Conservation (phyloP, 2,329 filamentous ascomycete species). For the Nannizziopsis arthrosporioides region DNA sequence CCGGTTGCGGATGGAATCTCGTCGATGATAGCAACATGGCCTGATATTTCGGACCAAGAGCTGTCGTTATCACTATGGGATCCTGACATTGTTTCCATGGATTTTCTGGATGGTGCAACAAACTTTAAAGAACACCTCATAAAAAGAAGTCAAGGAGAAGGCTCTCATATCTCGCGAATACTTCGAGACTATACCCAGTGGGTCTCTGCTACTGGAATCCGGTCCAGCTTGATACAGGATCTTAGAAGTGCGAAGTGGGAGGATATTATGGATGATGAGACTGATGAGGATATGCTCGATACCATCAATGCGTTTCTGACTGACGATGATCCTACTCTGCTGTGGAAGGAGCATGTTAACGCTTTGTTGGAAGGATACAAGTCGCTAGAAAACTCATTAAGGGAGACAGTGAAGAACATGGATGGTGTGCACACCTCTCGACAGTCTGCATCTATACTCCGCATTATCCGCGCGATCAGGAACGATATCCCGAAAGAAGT, state of each 20-base stretch:
- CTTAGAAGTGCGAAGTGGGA: slow-evolving; percentile 28
- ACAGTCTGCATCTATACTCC: slow-evolving; percentile 51
- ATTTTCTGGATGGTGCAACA: slow-evolving; percentile 53
- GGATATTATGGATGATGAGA: slow-evolving; percentile 30
- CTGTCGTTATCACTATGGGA: slow-evolving; percentile 55
- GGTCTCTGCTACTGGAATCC: slow-evolving; percentile 56
- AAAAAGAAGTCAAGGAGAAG: slow-evolving; percentile 60
- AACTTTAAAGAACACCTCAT: slow-evolving; percentile 59
- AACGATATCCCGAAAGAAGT: slow-evolving; percentile 48
- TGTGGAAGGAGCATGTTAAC: slow-evolving; percentile 49
- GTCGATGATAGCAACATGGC: slow-evolving; percentile 51
- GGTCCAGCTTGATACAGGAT: slow-evolving; percentile 24
- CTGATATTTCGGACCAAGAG: slow-evolving; percentile 16
- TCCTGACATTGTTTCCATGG: slow-evolving; percentile 49
- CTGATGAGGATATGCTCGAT: slow-evolving; percentile 29
- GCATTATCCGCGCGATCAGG: slow-evolving; percentile 63
- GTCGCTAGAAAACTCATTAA: slow-evolving; percentile 38
- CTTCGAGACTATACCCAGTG: slow-evolving; percentile 58
- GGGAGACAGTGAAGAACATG: slow-evolving; percentile 38
- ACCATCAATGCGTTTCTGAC: slow-evolving; percentile 44
- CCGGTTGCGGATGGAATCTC: slow-evolving; percentile 55
- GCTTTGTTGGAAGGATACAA: slow-evolving; percentile 48
- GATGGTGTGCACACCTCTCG: slow-evolving; percentile 39
- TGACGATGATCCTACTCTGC: slow-evolving; percentile 55
- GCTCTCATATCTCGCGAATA: slow-evolving; percentile 52